Conservation (phyloP, 805 yeast species). For the Candida schatavii region DNA sequence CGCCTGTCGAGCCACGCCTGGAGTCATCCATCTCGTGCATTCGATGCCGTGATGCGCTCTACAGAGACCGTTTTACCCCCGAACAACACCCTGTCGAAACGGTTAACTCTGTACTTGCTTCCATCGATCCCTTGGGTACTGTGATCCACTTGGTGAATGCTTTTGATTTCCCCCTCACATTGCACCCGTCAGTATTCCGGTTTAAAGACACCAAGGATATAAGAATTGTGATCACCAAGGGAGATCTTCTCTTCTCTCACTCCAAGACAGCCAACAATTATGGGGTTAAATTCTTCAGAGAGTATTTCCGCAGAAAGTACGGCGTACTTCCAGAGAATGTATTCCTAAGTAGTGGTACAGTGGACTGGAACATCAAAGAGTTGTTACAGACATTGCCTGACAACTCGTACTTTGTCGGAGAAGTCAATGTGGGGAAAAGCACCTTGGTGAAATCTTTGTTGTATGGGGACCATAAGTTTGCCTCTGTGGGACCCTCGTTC, state of each 20-base stretch:
- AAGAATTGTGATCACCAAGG: slow-evolving; percentile 41
- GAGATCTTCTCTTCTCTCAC: slow-evolving; percentile 42
- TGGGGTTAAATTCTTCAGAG: slow-evolving; percentile 29
- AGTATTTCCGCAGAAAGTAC: slow-evolving; percentile 30
- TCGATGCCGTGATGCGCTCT: slow-evolving; percentile 53
- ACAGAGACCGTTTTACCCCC: slow-evolving; percentile 38
- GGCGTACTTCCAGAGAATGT: slow-evolving; percentile 40
- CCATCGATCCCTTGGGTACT: slow-evolving; percentile 44
- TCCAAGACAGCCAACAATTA: slow-evolving; percentile 22
- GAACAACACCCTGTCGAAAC: slow-evolving; percentile 28
- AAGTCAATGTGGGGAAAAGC: slow-evolving; percentile 70
- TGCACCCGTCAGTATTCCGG: slow-evolving; percentile 36
- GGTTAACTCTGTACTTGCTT: slow-evolving; percentile 16
- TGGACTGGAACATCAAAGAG: slow-evolving; percentile 49
- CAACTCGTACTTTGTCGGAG: slow-evolving; percentile 56
- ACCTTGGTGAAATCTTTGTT: slow-evolving; percentile 51
- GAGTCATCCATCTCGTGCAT: slow-evolving; percentile 37
- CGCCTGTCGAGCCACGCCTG: not conserved
- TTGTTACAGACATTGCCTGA: slow-evolving; percentile 37
- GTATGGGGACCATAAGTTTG: slow-evolving; percentile 11
- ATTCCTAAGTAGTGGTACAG: slow-evolving; percentile 47
- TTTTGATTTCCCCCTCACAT: slow-evolving; percentile 68
- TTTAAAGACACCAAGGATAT: slow-evolving; percentile 32
- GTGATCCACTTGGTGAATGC: slow-evolving; percentile 64
- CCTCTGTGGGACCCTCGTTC: not conserved